phyloP scores from a whole-genome alignment of 2,329 filamentous ascomycete species.

The Penicillium sp. region DNA sequence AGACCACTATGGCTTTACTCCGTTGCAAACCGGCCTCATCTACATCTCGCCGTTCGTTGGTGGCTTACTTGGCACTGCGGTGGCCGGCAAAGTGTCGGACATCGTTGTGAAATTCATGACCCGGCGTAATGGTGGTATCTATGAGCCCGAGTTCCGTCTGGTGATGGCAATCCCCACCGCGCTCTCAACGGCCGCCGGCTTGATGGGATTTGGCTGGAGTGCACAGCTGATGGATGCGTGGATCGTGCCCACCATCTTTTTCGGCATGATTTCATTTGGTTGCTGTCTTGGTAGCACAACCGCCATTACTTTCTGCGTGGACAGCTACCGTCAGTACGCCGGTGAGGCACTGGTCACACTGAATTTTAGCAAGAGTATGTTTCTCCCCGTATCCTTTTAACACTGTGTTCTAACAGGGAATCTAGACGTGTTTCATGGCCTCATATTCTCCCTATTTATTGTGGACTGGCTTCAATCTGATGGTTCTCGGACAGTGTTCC shows the following conservation, averaged over 20 bases:
- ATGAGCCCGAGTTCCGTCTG: slow-evolving; percentile 89
- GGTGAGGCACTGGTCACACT: slow-evolving; percentile 90
- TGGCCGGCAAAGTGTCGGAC: slow-evolving; percentile 84
- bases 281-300: slow-evolving; percentile 88
- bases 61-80: slow-evolving; percentile 81
- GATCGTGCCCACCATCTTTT: slow-evolving; percentile 92
- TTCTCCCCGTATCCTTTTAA: not conserved
- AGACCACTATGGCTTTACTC: slow-evolving; percentile 71
- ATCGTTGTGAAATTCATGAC: slow-evolving; percentile 77
- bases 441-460: slow-evolving; percentile 85
- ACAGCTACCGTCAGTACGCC: slow-evolving; percentile 88
- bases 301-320: slow-evolving; percentile 87
- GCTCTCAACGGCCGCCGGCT: slow-evolving; percentile 71
- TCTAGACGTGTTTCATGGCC: slow-evolving; percentile 73
- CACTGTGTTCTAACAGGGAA: slow-evolving; percentile 8
- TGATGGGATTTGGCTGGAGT: slow-evolving; percentile 97
- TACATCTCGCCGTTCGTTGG: slow-evolving; percentile 89
- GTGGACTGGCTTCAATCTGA: slow-evolving; percentile 73
- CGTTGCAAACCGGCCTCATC: slow-evolving; percentile 75
- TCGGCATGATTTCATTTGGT: slow-evolving; percentile 86
- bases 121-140: slow-evolving; percentile 81
- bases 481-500: slow-evolving; percentile 71
- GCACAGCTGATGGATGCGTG: slow-evolving; percentile 68
- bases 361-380: slow-evolving; percentile 80
- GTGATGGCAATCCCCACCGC: slow-evolving; percentile 81